Evolutionary conservation across 805 yeast genomes (phyloP), one percentile per base, ranked within the genome.

Genomic region (Zygotorulaspora danielsina): DNA sequence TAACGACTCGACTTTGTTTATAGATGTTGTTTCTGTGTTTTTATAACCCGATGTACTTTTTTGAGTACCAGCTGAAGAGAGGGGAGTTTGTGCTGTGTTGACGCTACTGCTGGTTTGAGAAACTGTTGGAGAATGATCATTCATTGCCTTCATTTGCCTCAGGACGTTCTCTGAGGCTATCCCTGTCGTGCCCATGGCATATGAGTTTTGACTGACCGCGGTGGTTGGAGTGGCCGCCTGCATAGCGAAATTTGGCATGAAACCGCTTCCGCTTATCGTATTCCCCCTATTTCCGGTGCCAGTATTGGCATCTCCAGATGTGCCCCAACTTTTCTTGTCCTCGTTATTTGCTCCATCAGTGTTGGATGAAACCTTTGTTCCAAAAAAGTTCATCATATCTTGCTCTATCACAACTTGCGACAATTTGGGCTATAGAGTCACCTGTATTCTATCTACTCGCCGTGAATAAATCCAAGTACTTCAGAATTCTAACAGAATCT

Each of bases 161-260:
- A 63, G 41, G 6, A 59, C 70, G 57, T 54, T 55, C 50, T 52
- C 67, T 3, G 55, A 64, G 2, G 67, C 58, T 33, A 64, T 66
- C 7, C 75, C 69, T 1, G 83, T 81, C 4, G 87, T 81, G 2
- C 88, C 89, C 60, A 79, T 74, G 1, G 76, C 89, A 60, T 78
- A 71, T 2, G 81, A 72, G 41, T 72, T 72, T 44, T 75, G 74
- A 34, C 79, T 70, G 7, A 82, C 62, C 0, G 88, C 88, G 2
- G 84, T 81, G 2, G 90, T 81, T 13, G 89, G 84, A 4, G 78
- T 68, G 1, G 78, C 68, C 1, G 76, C 67, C 68, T 46, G 76
- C 66, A 55, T 45, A 5, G 59, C 44, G 39, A 75, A 61, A 35
- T 57, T 64, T 8, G 69, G 65, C 25, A 64, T 55, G 54, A 57